A percentile compares a stretch with the other conserved stretches of the same genome.
Evolutionary conservation across 73 alveolate species (phyloP).

Genomic region (Tetrahymena borealis): DNA sequence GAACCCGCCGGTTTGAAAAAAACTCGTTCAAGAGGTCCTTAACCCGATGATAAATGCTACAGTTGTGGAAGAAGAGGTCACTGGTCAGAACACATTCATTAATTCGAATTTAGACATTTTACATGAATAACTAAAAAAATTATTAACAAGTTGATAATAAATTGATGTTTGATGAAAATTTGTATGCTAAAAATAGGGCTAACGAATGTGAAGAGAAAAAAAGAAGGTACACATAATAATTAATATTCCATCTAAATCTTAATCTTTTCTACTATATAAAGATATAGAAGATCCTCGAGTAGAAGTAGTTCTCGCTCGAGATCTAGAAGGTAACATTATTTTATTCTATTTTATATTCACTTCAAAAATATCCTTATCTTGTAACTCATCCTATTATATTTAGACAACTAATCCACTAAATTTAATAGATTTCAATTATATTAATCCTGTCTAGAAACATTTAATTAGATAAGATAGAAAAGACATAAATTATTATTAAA

Average conservation of each 20-base stretch:
- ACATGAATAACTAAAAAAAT: neutral
- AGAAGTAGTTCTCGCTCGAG: slow-evolving; percentile 3
- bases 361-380: neutral
- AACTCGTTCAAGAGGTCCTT: slow-evolving; percentile 3
- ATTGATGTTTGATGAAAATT: neutral
- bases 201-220: neutral
- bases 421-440: no score
- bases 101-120: neutral
- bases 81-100: neutral
- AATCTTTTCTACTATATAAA: neutral
- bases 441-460: no score
- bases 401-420: no score
- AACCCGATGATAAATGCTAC: slow-evolving; percentile 3
- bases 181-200: slow-evolving; percentile 3
- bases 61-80: slow-evolving; percentile 3
- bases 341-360: neutral
- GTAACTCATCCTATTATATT: neutral
- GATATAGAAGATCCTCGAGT: slow-evolving; percentile 2
- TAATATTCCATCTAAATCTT: neutral
- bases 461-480: no score
- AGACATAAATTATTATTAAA: no score
- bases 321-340: neutral
- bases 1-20: slow-evolving; percentile 5
- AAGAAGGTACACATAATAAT: neutral
- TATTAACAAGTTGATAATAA: neutral